These are phyloP conservation scores for Rubia peregrina DNA, from an alignment of 305 asterid genomes.

Conservation along the genomic window DNA sequence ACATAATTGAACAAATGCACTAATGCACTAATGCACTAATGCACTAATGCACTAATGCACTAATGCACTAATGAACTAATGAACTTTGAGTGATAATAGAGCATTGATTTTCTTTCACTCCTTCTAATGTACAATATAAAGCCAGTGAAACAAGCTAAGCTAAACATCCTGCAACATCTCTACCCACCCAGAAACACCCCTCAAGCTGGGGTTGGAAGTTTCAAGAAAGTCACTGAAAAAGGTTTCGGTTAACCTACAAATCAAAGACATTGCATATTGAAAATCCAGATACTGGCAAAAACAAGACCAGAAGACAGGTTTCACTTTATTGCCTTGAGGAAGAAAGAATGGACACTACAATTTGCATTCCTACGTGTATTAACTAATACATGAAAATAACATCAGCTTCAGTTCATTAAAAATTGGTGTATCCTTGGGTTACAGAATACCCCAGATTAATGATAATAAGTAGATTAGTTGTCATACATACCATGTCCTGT, in stretches of 20 bases:
- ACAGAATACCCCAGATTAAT: background rate
- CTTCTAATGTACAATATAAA: background rate
- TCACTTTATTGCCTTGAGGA: background rate
- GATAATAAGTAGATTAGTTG: background rate
- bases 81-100: background rate
- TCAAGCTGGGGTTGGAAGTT: background rate
- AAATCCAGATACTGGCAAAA: background rate
- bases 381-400: background rate
- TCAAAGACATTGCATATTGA: background rate
- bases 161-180: no score
- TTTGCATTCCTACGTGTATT: background rate
- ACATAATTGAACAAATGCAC: background rate
- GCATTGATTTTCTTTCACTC: background rate
- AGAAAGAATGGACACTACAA: background rate
- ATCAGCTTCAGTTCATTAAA: background rate
- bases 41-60: background rate
- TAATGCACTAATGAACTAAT: background rate
- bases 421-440: background rate
- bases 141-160: background rate
- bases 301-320: background rate
- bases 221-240: background rate
- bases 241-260: background rate
- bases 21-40: background rate
- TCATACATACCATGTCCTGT: slow-evolving; percentile 89
- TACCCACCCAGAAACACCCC: background rate